Conservation (phyloP, 148 eudicot genomes). For the Rhododendron ovatum region DNA sequence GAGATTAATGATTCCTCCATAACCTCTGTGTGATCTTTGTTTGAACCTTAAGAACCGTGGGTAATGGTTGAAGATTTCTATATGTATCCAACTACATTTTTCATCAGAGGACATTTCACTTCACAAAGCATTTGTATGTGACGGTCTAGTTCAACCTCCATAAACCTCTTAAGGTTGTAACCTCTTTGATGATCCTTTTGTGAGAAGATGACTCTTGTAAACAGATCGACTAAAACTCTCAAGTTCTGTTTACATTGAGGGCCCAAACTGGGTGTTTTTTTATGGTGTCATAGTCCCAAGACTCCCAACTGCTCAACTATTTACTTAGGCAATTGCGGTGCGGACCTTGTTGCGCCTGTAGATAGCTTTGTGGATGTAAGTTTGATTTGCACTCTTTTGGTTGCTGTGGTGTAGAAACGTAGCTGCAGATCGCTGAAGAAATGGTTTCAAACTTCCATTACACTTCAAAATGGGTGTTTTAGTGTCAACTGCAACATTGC, state of each 20-base stretch:
- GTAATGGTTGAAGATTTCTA: neutral
- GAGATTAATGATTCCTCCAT: neutral
- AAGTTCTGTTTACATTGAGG: neutral
- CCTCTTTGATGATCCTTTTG: neutral
- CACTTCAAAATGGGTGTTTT: neutral
- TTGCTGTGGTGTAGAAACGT: neutral
- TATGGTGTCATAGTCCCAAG: neutral
- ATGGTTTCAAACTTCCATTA: neutral
- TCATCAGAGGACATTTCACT: constrained; percentile 4
- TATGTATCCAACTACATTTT: neutral
- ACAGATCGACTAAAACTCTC: neutral
- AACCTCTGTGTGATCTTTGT: neutral
- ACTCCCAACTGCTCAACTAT: neutral
- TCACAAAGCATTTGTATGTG: neutral
- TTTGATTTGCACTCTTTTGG: neutral
- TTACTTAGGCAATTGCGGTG: neutral
- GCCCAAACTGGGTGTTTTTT: neutral
- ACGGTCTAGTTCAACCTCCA: neutral
- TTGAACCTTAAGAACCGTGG: neutral
- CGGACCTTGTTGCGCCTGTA: neutral
- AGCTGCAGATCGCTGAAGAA: neutral
- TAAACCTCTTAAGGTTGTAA: neutral
- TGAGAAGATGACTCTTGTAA: neutral
- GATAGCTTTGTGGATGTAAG: neutral
- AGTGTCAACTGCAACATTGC: neutral